Evolutionary conservation across 2,329 filamentous ascomycete genomes (phyloP), one percentile per base, ranked within the genome.

Genomic region (Sordariomycetes sp.): DNA sequence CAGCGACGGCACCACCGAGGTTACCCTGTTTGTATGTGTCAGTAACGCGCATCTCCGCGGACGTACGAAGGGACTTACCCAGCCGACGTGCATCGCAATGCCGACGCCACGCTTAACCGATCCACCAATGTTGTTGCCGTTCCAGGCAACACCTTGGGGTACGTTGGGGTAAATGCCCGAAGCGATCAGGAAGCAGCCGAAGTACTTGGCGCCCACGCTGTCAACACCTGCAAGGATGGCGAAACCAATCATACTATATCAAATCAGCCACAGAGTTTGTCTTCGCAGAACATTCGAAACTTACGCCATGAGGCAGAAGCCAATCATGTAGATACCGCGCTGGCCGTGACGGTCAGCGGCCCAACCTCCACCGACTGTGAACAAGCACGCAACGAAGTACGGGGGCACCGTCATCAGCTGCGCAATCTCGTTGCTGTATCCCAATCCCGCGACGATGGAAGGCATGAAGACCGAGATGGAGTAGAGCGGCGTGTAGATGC

Each of bases 101-200:
- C 70, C 69, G 8, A 70, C 68, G 28, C 62, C 67, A 34, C 70
- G 59, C 58, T 75, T 75, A 37, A 69, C 52, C 23, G 64, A 66
- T 5, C 68, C 70, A 3, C 67, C 68, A 32, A 75, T 70, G 43
- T 75, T 75, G 49, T 70, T 72, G n/a, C 64, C 65, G 37, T 74
- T 73, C 72, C 71, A 76, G 19, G 71, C 68, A 35, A 75, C 60
- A 27, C 66, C 66, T 21, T 72, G 61, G 6, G 72, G 70, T 4
- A 74, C 67, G 40, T 71, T 68, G 21, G 69, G 66, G 50, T 75
- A 75, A 42, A 57, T 55, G 12, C 54, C 54, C 6, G 44, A 49
- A 19, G 50, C 48, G 30, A 58, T 50, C 11, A 70, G 45, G 40
- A 70, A 66, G 38, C 63, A 64, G 14, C 59, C 68, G 8, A 62